Evolutionary conservation across 768 basidiomycete species (phyloP).

Genomic region (Lactarius pseudohatsudake): DNA sequence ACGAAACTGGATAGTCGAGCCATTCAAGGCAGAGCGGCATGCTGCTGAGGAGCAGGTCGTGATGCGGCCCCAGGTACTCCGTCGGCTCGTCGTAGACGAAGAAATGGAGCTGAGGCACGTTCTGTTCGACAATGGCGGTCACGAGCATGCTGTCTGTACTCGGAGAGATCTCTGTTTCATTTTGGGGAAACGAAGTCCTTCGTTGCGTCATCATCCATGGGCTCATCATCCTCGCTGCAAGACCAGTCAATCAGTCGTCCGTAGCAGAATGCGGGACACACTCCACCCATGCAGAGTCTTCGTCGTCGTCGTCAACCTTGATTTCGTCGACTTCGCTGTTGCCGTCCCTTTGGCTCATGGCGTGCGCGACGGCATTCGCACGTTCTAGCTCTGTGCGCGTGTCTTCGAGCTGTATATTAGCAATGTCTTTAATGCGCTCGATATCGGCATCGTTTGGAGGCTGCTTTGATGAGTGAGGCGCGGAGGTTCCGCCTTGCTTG

Average conservation of each 20-base stretch:
- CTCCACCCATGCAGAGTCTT: slow-evolving; percentile 79
- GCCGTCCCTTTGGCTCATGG: slow-evolving; percentile 67
- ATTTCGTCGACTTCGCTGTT: slow-evolving; percentile 62
- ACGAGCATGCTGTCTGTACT: too few relatives aligned
- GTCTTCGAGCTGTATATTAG: slow-evolving; percentile 86
- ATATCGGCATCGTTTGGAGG: slow-evolving; percentile 88
- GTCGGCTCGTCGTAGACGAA: slow-evolving; percentile 93
- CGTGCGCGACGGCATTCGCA: slow-evolving; percentile 71
- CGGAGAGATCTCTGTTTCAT: too few relatives aligned
- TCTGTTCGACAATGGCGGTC: slow-evolving; percentile 93
- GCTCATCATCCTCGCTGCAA: too few relatives aligned
- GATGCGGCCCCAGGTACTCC: slow-evolving; percentile 90
- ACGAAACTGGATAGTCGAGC: slow-evolving; percentile 86
- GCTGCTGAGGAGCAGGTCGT: slow-evolving; percentile 96
- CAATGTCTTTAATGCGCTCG: slow-evolving; percentile 83
- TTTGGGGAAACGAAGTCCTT: too few relatives aligned
- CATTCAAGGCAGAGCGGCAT: slow-evolving; percentile 99
- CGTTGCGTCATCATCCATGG: too few relatives aligned
- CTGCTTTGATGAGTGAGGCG: slow-evolving; percentile 76
- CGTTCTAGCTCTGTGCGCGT: slow-evolving; percentile 82
- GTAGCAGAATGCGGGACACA: too few relatives aligned
- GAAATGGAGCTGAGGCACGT: slow-evolving; percentile 92
- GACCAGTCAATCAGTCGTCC: too few relatives aligned
- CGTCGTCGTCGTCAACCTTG: slow-evolving; percentile 43
- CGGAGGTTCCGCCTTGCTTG: too few relatives aligned